phyloP scores from a whole-genome alignment of 140 eudicot genomes.

The Flaveria floridana region DNA sequence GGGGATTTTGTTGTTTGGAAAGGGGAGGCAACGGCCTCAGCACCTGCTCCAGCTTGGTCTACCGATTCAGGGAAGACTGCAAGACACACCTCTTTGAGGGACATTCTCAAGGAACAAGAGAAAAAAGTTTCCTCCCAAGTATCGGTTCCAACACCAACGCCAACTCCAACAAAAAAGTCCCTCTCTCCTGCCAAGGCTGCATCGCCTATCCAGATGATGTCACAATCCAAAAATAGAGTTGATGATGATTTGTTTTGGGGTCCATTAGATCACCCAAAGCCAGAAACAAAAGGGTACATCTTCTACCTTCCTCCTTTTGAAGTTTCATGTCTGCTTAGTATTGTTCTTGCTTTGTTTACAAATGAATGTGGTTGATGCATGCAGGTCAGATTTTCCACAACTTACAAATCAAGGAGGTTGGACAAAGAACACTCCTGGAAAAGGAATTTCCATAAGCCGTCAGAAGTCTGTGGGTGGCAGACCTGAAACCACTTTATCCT shows the following conservation, averaged over 20 bases:
- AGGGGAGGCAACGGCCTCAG: slow-evolving; percentile 52
- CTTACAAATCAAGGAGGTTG: slow-evolving; percentile 62
- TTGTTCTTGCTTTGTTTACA: background rate
- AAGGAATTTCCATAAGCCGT: slow-evolving; percentile 51
- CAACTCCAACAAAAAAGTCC: slow-evolving; percentile 39
- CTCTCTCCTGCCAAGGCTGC: slow-evolving; percentile 66
- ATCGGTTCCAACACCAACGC: slow-evolving; percentile 33
- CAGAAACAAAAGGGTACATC: slow-evolving; percentile 67
- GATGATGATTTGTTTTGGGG: slow-evolving; percentile 99
- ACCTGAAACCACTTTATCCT: slow-evolving; percentile 41
- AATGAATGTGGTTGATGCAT: slow-evolving; percentile 4
- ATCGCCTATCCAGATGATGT: slow-evolving; percentile 46
- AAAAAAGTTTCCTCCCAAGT: slow-evolving; percentile 50
- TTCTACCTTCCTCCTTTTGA: background rate
- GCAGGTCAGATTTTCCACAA: slow-evolving; percentile 80
- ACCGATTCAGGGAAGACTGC: slow-evolving; percentile 66
- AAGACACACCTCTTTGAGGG: slow-evolving; percentile 70
- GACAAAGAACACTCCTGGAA: slow-evolving; percentile 62
- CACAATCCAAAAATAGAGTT: slow-evolving; percentile 56
- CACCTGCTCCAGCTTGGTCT: slow-evolving; percentile 92
- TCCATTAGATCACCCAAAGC: slow-evolving; percentile 80
- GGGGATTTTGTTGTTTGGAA: slow-evolving; percentile 94
- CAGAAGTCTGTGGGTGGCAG: slow-evolving; percentile 59
- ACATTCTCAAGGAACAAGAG: slow-evolving; percentile 80
- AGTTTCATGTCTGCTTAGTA: background rate